These are phyloP conservation scores for Echinosophora koreensis DNA, from an alignment of 306 rosid genomes.

Conservation along the genomic window DNA sequence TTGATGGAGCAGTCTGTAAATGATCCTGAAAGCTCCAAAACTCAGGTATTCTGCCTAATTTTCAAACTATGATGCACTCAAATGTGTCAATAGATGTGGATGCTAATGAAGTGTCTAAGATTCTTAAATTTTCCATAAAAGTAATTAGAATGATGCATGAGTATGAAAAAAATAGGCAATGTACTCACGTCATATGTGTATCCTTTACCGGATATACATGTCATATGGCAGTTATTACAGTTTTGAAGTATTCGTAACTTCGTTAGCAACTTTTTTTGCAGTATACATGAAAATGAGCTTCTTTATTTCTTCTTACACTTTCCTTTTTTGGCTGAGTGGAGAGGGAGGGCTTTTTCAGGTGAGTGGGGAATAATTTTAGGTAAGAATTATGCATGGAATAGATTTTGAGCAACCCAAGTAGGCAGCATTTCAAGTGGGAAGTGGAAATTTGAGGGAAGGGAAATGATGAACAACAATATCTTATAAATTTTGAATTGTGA, in stretches of 20 bases:
- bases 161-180: not conserved
- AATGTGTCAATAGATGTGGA: constrained; percentile 32
- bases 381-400: constrained; percentile 4
- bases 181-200: not conserved
- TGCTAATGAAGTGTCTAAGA: not conserved
- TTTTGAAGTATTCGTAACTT: not conserved
- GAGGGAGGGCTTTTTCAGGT: not conserved
- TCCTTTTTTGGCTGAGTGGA: not conserved
- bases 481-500: not conserved
- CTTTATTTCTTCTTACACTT: not conserved
- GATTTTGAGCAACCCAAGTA: not conserved
- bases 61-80: constrained; percentile 12
- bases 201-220: not conserved
- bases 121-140: constrained; percentile 25
- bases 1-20: constrained; percentile 87
- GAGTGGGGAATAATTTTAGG: not conserved
- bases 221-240: not conserved
- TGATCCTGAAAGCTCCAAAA: constrained; percentile 84
- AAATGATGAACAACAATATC: not conserved
- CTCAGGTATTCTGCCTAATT: constrained; percentile 64
- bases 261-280: not conserved
- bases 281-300: not conserved
- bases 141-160: constrained; percentile 14
- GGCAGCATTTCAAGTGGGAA: constrained; percentile 1
- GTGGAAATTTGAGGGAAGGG: constrained; percentile 22